A percentile compares a stretch with the other conserved stretches of the same genome.
Evolutionary conservation across 768 basidiomycete genomes (phyloP).

Genomic region (Collybia mongolica): DNA sequence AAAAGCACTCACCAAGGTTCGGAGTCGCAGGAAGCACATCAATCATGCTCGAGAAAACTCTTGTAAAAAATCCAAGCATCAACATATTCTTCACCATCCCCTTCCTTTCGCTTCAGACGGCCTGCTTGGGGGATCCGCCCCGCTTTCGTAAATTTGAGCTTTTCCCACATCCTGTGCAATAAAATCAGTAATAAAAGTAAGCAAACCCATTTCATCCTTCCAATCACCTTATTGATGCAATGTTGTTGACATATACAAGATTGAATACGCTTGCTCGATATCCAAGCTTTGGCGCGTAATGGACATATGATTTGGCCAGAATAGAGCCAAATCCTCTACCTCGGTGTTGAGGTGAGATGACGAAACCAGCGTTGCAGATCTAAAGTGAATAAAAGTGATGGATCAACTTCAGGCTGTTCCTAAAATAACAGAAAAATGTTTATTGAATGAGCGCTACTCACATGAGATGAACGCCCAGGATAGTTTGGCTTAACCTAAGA

Average conservation of each 20-base stretch:
- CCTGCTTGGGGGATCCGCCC: constrained; percentile 80
- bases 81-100: constrained; percentile 79
- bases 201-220: background rate
- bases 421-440: background rate
- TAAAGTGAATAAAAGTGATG: constrained; percentile 22
- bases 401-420: background rate
- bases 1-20: background rate
- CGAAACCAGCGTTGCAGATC: constrained; percentile 91
- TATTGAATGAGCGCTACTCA: constrained; percentile 37
- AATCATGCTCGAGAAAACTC: constrained; percentile 50
- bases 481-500: constrained; percentile 81
- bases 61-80: constrained; percentile 88
- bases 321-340: constrained; percentile 65
- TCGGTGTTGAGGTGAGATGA: constrained; percentile 65
- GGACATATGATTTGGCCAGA: constrained; percentile 75
- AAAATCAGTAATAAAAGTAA: constrained; percentile 1
- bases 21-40: background rate
- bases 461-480: constrained; percentile 87
- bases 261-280: constrained; percentile 87
- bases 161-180: constrained; percentile 70
- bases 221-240: constrained; percentile 64
- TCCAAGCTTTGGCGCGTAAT: constrained; percentile 79
- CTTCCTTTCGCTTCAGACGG: constrained; percentile 62
- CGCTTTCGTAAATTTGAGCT: constrained; percentile 73
- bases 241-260: constrained; percentile 85